A percentile compares a stretch with the other conserved stretches of the same genome.
Conservation (phyloP, 192 early-diverging fungal species). For the Mortierella hygrophila region DNA sequence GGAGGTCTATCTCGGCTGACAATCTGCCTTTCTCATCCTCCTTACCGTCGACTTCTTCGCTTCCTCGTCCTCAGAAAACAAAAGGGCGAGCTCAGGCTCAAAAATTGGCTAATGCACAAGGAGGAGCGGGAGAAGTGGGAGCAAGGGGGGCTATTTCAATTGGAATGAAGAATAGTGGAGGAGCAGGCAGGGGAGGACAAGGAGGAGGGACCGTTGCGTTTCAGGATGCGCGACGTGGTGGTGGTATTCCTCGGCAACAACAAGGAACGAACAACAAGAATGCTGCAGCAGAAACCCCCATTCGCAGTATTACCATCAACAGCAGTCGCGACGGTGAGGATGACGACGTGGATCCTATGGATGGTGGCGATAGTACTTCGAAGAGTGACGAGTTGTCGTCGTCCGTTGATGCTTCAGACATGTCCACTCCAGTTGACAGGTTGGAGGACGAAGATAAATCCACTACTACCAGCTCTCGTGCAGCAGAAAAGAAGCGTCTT, state of each 20-base stretch:
- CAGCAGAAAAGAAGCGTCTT: neutral
- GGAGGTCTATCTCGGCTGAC: neutral
- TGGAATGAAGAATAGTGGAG: neutral
- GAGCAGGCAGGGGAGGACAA: neutral
- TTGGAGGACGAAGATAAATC: neutral
- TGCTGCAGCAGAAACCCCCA: neutral
- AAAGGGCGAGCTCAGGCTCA: neutral
- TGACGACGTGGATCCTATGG: neutral
- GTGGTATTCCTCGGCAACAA: neutral
- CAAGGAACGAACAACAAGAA: neutral
- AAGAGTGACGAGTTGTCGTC: neutral
- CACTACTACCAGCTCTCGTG: no score
- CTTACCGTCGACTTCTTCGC: neutral
- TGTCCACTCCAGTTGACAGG: neutral
- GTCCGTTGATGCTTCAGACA: neutral
- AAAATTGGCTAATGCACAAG: slow-evolving; percentile 5
- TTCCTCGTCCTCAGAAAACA: neutral
- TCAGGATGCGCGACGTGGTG: slow-evolving; percentile 1
- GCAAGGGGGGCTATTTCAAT: neutral
- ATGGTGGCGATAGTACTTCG: neutral
- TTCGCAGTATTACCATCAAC: neutral
- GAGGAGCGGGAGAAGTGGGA: neutral
- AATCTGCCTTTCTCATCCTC: neutral
- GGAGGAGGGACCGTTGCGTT: neutral
- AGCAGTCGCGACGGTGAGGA: neutral